Evolutionary conservation across 495 filamentous ascomycete species (phyloP), one percentile per base, ranked within the genome.

Genomic region (Penicillium canariense): DNA sequence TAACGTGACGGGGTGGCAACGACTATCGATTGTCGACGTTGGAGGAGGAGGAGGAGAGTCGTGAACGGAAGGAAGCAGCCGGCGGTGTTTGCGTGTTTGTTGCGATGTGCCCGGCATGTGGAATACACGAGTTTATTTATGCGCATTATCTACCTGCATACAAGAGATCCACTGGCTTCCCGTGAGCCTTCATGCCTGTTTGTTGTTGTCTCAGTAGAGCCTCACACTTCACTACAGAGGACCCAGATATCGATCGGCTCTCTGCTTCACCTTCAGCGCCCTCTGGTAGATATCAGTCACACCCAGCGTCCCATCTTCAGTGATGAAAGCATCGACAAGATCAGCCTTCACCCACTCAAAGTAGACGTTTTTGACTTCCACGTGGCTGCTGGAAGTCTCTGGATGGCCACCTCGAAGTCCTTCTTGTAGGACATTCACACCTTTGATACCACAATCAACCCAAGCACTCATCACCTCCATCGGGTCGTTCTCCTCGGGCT

Each of bases 331-430:
- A 62, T 87, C 77, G 0, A 88, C 71, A 23, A 79, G 65, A 1
- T 54, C 45, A 4, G 73, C 61, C 1, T 80, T 76, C 7, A 86
- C 73, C 85, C 84, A 87, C 67, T 90, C 86, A 51, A 88, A 88
- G 50, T 84, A 86, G 12, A 77, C 56, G 54, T 88, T 88, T 42
- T 71, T 77, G 10, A 86, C 71, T 11, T 65, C 34, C 0, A 81
- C 73, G 4, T 59, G 50, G 8, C 40, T 56, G 11, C 59, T 61
- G 7, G 25, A 7, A 5, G 15, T 44, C 18, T 26, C 42, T 14
- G 40, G 23, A 20, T 18, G 9, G 12, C 4, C 42, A 7, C 34
- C 28, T 12, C 35, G 31, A 36, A 58, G 31, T 2, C 27, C 43
- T 23, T 60, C 63, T 20, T 68, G 50, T 5, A 73, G 46, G 11